phyloP scores from a whole-genome alignment of 805 yeast species.

The Torulaspora maleeae region DNA sequence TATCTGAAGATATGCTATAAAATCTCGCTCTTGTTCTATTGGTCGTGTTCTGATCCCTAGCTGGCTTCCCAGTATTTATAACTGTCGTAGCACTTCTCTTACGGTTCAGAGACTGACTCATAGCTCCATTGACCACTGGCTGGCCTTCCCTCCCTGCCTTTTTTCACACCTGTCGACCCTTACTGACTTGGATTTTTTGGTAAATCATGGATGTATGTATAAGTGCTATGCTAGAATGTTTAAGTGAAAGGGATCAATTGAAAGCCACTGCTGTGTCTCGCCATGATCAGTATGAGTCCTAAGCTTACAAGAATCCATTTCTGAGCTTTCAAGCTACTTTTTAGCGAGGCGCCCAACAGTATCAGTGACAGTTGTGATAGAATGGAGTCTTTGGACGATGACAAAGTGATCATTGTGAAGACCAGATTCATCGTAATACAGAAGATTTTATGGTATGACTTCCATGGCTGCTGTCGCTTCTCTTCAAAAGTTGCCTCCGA shows the following conservation, averaged over 20 bases:
- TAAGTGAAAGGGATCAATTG: neutral
- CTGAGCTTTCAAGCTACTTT: slow-evolving; percentile 3
- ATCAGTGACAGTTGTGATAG: slow-evolving; percentile 10
- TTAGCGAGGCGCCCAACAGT: slow-evolving; percentile 14
- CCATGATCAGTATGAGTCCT: neutral
- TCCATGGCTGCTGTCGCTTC: neutral
- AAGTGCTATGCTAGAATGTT: neutral
- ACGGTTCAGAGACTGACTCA: slow-evolving; percentile 12
- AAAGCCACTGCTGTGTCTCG: neutral
- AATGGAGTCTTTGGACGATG: slow-evolving; percentile 3
- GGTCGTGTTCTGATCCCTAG: slow-evolving; percentile 1
- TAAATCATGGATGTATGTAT: neutral
- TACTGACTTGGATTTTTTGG: neutral
- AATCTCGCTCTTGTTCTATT: slow-evolving; percentile 12
- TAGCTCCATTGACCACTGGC: slow-evolving; percentile 1
- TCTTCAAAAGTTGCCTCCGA: neutral
- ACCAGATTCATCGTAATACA: slow-evolving; percentile 3
- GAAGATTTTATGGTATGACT: neutral
- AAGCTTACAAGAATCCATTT: slow-evolving; percentile 8
- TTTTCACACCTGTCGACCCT: neutral
- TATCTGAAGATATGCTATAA: slow-evolving; percentile 31
- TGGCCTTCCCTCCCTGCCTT: neutral
- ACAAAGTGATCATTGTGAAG: neutral
- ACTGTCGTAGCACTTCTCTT: slow-evolving; percentile 17
- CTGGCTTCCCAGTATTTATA: neutral